Percentiles rank a stretch among this genome's conserved stretches.
Evolutionary conservation across 148 eudicot genomes (phyloP).

Genomic region (Heliosperma pusillum): DNA sequence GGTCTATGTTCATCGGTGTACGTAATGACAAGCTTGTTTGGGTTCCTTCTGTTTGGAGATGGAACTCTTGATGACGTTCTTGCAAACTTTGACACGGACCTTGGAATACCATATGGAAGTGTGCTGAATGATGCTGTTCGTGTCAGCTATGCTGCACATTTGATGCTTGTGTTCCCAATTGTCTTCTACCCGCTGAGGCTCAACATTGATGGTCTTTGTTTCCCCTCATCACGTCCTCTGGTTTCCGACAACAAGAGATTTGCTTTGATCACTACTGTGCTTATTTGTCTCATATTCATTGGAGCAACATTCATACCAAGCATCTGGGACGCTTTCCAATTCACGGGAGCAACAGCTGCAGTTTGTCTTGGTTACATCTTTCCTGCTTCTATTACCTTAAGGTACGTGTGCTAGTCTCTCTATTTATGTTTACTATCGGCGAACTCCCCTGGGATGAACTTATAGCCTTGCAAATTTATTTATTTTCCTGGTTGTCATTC

Average conservation of each 20-base stretch:
- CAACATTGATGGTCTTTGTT: constrained; percentile 57
- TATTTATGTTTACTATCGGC: background rate
- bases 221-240: constrained; percentile 49
- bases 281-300: constrained; percentile 39
- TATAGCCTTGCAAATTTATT: background rate
- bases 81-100: constrained; percentile 66
- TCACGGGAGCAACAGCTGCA: constrained; percentile 60
- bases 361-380: constrained; percentile 63
- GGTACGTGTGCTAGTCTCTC: constrained; percentile 24
- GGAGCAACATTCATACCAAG: constrained; percentile 62
- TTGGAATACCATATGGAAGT: constrained; percentile 54
- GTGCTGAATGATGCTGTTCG: constrained; percentile 64
- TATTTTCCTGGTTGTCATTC: background rate
- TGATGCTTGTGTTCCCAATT: constrained; percentile 80
- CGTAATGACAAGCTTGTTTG: constrained; percentile 66
- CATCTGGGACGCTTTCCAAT: constrained; percentile 69
- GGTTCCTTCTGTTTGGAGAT: constrained; percentile 70
- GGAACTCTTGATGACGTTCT: constrained; percentile 65
- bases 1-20: constrained; percentile 60
- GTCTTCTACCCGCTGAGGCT: constrained; percentile 60
- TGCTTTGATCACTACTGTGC: constrained; percentile 34
- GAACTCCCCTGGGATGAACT: background rate
- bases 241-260: constrained; percentile 44
- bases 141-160: constrained; percentile 69
- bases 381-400: constrained; percentile 57